Base-by-base conservation (phyloP, 2,329 filamentous ascomycete species). In the Ophiocordyceps camponoti-floridani region DNA sequence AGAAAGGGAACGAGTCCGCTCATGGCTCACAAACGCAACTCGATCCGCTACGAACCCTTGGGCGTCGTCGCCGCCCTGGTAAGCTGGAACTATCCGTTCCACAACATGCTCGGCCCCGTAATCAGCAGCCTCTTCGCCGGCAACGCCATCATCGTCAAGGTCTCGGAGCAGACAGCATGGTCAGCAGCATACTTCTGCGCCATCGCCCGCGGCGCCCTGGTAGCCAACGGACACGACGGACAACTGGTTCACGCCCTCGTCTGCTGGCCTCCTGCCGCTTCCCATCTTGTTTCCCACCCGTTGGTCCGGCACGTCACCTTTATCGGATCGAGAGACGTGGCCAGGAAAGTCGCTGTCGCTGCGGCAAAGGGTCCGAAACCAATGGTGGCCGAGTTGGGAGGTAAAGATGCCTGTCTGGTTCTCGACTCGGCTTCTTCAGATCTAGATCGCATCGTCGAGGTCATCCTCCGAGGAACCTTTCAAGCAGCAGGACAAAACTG, bases 401-500 rank as follows among this genome's bases (percentile, higher is more conserved):
- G 91, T 42, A 98, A 98, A 59, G 91, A 98, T 59, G 84, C 91
- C 7, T 85, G 85, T 30, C 79, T 98, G 47, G 65, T 98, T 19
- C 77, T 96, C 38, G 87, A 95, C 60, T 86, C 91, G 40, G 72
- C 81, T 3, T 62, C 62, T 42, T 58, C 59, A 47, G 73, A 86
- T 54, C 69, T 96, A 47, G 64, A 75, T 4, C 77, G 82, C 40
- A 79, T 96, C 43, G 74, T 76, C 37, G 84, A 87, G 49, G 82
- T 93, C 50, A 75, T 96, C 49, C 80, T 98, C 65, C 79, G 91
- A 44, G 91, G 89, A 44, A 86, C 85, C 10, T 98, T 96, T 64
- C 91, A 98, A 62, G 87, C 87, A 44, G 82, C 87, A 14, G 91
- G 91, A 1, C 91, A 98, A 62, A 98, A 98, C 65, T 98, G 91